These are phyloP conservation scores for Pittosporum tobira DNA, from an alignment of 129 eudicot genomes.

Conservation along the genomic window DNA sequence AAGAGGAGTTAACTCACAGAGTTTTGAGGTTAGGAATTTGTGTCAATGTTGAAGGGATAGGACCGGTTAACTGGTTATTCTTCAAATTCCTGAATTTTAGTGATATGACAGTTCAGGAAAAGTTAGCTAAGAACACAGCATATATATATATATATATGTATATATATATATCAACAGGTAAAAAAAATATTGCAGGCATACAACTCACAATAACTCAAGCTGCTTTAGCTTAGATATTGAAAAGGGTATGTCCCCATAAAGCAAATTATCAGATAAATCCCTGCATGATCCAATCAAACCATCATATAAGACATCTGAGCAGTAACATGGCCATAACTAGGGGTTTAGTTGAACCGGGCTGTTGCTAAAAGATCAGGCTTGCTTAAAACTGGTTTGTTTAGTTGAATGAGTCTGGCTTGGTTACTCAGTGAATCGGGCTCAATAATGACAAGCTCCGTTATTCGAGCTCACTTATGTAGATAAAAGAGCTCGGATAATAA, in stretches of 20 bases:
- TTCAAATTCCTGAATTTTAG: slow-evolving; percentile 48
- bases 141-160: too few species aligned
- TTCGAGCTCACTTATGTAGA: too few species aligned
- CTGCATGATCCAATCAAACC: too few species aligned
- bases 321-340: too few species aligned
- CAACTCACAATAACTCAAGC: slow-evolving; percentile 66
- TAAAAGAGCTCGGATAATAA: too few species aligned
- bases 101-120: neutral
- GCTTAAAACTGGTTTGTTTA: too few species aligned
- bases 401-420: too few species aligned
- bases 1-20: slow-evolving; percentile 53
- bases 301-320: neutral
- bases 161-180: neutral
- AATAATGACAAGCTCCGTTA: too few species aligned
- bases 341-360: too few species aligned
- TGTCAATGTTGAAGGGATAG: slow-evolving; percentile 79
- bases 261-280: slow-evolving; percentile 64
- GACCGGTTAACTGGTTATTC: slow-evolving; percentile 76
- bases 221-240: slow-evolving; percentile 72
- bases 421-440: too few species aligned
- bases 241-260: slow-evolving; percentile 73
- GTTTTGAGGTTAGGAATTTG: slow-evolving; percentile 84
- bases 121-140: too few species aligned
- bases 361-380: too few species aligned
- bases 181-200: neutral